These are phyloP conservation scores for Anastatica hierochuntica DNA, from an alignment of 345 rosid genomes.

Conservation along the genomic window DNA sequence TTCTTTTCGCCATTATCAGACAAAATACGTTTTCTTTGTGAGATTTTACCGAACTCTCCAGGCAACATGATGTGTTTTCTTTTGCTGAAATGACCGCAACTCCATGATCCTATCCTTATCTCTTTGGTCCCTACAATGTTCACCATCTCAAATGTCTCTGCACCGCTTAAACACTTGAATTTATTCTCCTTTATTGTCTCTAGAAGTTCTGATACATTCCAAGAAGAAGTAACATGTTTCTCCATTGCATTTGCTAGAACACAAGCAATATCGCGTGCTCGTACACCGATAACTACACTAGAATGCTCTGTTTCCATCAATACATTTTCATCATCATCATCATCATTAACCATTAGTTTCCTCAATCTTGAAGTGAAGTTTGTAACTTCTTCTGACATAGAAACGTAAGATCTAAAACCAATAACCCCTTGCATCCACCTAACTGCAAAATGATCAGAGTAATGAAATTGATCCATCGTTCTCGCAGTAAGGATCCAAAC, in stretches of 20 bases:
- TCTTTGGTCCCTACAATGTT: constrained; percentile 9
- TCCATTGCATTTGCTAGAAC: constrained; percentile 23
- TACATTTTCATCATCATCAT: not conserved
- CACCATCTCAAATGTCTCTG: constrained; percentile 21
- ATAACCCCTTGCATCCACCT: constrained; percentile 24
- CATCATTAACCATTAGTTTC: too few relatives aligned
- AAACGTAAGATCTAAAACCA: constrained; percentile 24
- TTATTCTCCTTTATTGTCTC: constrained; percentile 4
- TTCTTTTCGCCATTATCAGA: not conserved
- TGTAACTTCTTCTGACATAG: constrained; percentile 1
- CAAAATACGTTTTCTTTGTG: constrained; percentile 9
- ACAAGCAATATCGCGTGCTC: constrained; percentile 17
- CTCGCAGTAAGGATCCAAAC: constrained; percentile 28
- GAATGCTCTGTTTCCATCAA: not conserved
- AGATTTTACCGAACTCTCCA: constrained; percentile 12
- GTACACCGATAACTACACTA: not conserved
- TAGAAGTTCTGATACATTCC: constrained; percentile 6
- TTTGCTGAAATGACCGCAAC: not conserved
- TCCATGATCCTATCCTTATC: constrained; percentile 26
- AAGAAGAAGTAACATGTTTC: too few relatives aligned
- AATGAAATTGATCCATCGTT: constrained; percentile 9
- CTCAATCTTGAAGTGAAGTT: constrained; percentile 21
- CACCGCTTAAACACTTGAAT: constrained; percentile 24
- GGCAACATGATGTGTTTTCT: constrained; percentile 7
- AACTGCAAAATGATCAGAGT: not conserved